Conservation (phyloP, 2,329 filamentous ascomycete species). For the Cordyceps cicadae region DNA sequence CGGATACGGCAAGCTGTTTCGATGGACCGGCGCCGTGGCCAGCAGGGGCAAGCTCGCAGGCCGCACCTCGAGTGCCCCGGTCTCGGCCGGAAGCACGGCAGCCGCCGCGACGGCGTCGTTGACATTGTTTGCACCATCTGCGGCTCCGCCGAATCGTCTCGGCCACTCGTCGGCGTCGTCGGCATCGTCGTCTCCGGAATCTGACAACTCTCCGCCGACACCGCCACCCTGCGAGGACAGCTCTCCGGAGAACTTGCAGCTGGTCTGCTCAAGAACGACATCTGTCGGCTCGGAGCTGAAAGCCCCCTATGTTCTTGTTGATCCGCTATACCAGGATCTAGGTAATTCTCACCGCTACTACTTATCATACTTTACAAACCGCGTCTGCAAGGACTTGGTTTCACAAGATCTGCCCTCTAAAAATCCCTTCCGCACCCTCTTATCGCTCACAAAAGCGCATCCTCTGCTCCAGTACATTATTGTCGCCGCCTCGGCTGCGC, state of each 20-base stretch:
- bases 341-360: conserved; percentile 35
- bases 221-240: neutral
- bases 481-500: conserved; percentile 39
- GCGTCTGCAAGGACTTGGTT: conserved; percentile 46
- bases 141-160: neutral
- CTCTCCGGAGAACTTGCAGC: conserved; percentile 17
- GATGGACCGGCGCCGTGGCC: conserved; percentile 42
- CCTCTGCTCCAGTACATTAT: conserved; percentile 39
- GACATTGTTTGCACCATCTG: neutral
- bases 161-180: too few species aligned
- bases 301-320: conserved; percentile 32
- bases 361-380: conserved; percentile 35
- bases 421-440: conserved; percentile 39
- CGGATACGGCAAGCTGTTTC: conserved; percentile 44
- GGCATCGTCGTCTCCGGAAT: neutral
- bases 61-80: conserved; percentile 28
- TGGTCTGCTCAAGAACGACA: conserved; percentile 19
- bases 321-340: conserved; percentile 45
- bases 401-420: conserved; percentile 34
- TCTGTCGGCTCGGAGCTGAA: conserved; percentile 17
- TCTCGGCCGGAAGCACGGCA: neutral
- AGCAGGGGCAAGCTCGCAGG: conserved; percentile 35
- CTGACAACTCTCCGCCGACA: neutral
- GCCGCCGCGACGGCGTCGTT: neutral
- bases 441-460: conserved; percentile 33